phyloP scores from a whole-genome alignment of 495 filamentous ascomycete species.

The Lophiostoma macrostomum region DNA sequence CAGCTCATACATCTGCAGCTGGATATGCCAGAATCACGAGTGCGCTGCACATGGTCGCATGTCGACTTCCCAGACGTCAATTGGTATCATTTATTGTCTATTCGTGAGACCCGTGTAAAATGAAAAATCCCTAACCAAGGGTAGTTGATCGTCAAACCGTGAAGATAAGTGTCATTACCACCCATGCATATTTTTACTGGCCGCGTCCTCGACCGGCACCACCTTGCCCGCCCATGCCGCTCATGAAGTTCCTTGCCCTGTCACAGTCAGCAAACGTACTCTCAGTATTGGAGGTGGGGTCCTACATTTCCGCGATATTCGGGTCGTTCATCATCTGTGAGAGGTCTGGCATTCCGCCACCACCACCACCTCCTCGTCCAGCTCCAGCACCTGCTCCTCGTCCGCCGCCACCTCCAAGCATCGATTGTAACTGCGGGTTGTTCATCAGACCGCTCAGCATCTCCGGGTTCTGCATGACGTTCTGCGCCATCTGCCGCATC shows the following conservation, averaged over 20 bases:
- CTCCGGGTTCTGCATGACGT: slow-evolving; percentile 92
- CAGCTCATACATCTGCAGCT: too few species aligned
- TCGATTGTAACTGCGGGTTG: slow-evolving; percentile 81
- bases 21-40: too few species aligned
- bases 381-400: slow-evolving; percentile 43
- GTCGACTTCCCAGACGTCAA: too few species aligned
- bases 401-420: slow-evolving; percentile 67
- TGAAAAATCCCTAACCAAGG: too few species aligned
- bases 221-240: slow-evolving; percentile 39
- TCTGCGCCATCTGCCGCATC: slow-evolving; percentile 95
- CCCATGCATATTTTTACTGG: neutral
- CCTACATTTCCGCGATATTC: slow-evolving; percentile 88
- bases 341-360: slow-evolving; percentile 77
- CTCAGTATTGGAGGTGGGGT: slow-evolving; percentile 25
- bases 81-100: slow-evolving; percentile 35
- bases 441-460: slow-evolving; percentile 86
- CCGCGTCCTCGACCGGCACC: slow-evolving; percentile 28
- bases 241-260: slow-evolving; percentile 44
- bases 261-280: neutral
- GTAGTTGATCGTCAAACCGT: too few species aligned
- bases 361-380: slow-evolving; percentile 50
- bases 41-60: too few species aligned
- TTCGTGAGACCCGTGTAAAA: neutral
- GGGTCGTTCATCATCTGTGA: slow-evolving; percentile 83
- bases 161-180: too few species aligned